Conservation (phyloP, 1,284 basidiomycete species). For the Austroboletus olivaceoglutinosus region DNA sequence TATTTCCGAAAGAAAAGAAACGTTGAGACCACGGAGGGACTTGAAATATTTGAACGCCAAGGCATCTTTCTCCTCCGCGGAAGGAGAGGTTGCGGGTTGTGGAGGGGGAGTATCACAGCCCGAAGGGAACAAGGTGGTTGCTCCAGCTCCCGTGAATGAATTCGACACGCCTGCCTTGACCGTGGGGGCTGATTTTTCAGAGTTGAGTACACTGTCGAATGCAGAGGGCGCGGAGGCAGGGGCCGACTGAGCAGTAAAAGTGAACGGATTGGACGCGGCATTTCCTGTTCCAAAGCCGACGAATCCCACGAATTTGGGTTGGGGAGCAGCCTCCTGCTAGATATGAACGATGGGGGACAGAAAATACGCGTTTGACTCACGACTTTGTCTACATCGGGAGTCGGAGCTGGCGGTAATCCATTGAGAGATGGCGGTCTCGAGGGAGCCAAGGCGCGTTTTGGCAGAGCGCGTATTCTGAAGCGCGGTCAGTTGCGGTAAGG, state of each 20-base stretch:
- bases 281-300: constrained; percentile 45
- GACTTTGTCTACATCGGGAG: constrained; percentile 15
- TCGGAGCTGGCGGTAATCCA: constrained; percentile 17
- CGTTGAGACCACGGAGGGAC: constrained; percentile 78
- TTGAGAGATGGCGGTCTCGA: constrained; percentile 27
- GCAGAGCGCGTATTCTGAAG: constrained; percentile 55
- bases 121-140: not conserved
- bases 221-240: constrained; percentile 27
- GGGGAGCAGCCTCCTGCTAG: constrained; percentile 20
- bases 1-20: constrained; percentile 65
- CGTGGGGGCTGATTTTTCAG: constrained; percentile 15
- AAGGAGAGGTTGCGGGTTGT: constrained; percentile 13
- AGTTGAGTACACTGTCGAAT: constrained; percentile 21
- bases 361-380: constrained; percentile 26
- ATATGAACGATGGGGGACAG: constrained; percentile 6
- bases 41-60: constrained; percentile 61
- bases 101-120: constrained; percentile 7
- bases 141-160: constrained; percentile 11
- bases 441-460: constrained; percentile 42
- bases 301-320: constrained; percentile 47
- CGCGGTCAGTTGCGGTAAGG: constrained; percentile 9
- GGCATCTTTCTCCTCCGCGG: constrained; percentile 32
- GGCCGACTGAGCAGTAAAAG: constrained; percentile 29
- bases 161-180: constrained; percentile 22
- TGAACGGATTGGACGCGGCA: constrained; percentile 31